phyloP scores from a whole-genome alignment of 1,139 yeast genomes.

The Yamadazyma pseudoaaseri region DNA sequence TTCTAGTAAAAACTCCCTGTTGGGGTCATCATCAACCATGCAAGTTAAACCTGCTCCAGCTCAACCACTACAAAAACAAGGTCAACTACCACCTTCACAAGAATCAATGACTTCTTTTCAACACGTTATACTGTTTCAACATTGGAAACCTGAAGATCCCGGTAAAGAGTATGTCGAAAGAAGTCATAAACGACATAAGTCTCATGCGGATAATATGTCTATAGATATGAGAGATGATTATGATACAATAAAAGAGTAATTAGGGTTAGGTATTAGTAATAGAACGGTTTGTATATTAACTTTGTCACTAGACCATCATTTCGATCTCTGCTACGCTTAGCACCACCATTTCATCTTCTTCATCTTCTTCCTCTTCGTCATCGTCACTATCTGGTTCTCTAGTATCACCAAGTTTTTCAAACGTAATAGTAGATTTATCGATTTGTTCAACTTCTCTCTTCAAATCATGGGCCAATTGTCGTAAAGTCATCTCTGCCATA shows the following conservation, averaged over 20 bases:
- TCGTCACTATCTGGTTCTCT: constrained; percentile 17
- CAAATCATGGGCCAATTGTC: constrained; percentile 69
- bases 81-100: constrained; percentile 41
- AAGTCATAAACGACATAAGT: constrained; percentile 17
- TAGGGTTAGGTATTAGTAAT: too few relatives aligned
- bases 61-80: constrained; percentile 39
- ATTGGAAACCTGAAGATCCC: constrained; percentile 48
- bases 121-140: constrained; percentile 52
- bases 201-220: constrained; percentile 18
- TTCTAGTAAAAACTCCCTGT: constrained; percentile 18
- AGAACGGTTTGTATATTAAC: too few relatives aligned
- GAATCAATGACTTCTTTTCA: constrained; percentile 54
- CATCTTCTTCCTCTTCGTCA: constrained; percentile 18
- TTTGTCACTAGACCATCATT: constrained; percentile 45
- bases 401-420: constrained; percentile 32
- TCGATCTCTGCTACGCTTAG: constrained; percentile 51
- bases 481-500: constrained; percentile 48
- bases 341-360: constrained; percentile 39
- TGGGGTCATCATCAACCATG: constrained; percentile 32
- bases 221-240: constrained; percentile 11
- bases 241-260: neutral
- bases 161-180: constrained; percentile 9
- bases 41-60: constrained; percentile 48
- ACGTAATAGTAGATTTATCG: constrained; percentile 29
- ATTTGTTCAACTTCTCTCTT: constrained; percentile 28